Conservation (phyloP, 2,329 filamentous ascomycete species). For the Aspergillus quadricinctus region DNA sequence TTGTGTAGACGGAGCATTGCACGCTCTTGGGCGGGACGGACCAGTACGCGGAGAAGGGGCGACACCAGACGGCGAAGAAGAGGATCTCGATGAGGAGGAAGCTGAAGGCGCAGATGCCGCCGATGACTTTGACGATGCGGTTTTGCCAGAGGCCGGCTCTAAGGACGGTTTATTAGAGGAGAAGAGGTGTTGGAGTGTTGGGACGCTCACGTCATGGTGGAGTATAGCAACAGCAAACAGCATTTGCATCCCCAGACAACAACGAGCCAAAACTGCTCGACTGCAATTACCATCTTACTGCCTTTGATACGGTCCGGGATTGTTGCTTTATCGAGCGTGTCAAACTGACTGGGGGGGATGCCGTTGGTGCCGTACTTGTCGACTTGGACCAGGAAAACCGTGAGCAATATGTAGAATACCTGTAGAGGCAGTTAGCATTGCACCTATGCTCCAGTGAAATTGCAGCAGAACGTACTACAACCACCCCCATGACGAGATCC, state of each 20-base stretch:
- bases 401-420: slow-evolving; percentile 39
- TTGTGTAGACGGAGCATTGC: slow-evolving; percentile 45
- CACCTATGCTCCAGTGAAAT: neutral
- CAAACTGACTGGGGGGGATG: slow-evolving; percentile 33
- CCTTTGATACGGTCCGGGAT: slow-evolving; percentile 45
- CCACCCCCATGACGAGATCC: slow-evolving; percentile 6
- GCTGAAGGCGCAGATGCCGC: slow-evolving; percentile 41
- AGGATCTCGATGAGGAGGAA: slow-evolving; percentile 49
- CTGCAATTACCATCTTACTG: slow-evolving; percentile 52
- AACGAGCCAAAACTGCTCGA: slow-evolving; percentile 51
- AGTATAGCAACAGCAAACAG: slow-evolving; percentile 51
- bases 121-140: slow-evolving; percentile 40
- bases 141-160: slow-evolving; percentile 28
- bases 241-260: slow-evolving; percentile 52
- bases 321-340: slow-evolving; percentile 44
- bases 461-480: slow-evolving; percentile 1
- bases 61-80: slow-evolving; percentile 53
- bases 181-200: slow-evolving; percentile 8
- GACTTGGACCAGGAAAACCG: slow-evolving; percentile 42
- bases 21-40: slow-evolving; percentile 42
- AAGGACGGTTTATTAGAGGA: slow-evolving; percentile 1
- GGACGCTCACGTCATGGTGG: slow-evolving; percentile 46
- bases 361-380: slow-evolving; percentile 45
- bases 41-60: slow-evolving; percentile 51
- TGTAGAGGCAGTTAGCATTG: slow-evolving; percentile 5